Evolutionary conservation across 805 yeast species (phyloP), one percentile per base, ranked within the genome.

Genomic region (Saturnispora galanensis): DNA sequence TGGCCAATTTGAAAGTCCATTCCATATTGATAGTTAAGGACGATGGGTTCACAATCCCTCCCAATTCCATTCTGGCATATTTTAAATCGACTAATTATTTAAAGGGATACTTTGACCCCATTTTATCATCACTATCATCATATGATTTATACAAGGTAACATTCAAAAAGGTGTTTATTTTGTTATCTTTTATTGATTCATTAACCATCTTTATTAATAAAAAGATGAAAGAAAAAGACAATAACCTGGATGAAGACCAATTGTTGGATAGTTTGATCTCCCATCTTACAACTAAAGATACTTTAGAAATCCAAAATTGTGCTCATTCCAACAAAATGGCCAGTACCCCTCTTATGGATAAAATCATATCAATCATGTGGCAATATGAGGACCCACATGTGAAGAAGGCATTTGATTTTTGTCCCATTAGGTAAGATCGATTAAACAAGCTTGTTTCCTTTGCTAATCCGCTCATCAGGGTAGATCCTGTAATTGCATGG

Each of bases 351-450:
- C 12, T 41, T 1, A 18, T 44, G 16, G 31, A 40, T 3, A 37
- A 31, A 21, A 13, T 43, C 15, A 35, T 41, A 3, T 47, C 26
- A 21, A 30, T 44, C 12, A 29, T 47, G 13, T 47, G 47, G 50
- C 35, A 28, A 35, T 34, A 40, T n/a, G 47, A 44, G 39, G 41
- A 44, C 18, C 13, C 41, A 15, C 28, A 29, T 8, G 37, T 47
- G 11, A 43, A 38, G 11, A 21, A 39, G 6, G 15, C 41, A 8
- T 42, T 40, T 31, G 34, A 28, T 0, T 76, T 76, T 50, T 71
- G 76, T 13, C 28, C 12, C 11, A 18, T 12, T 21, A 21, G 26
- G 5, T 21, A 21, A 21, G 26, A 21, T 21, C 26, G 26, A 21
- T 21, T 8, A 21, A 21, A 21, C 26, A 5, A 21, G 4, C 26